Base-by-base conservation (phyloP, 495 filamentous ascomycete species). In the Poronia punctata region DNA sequence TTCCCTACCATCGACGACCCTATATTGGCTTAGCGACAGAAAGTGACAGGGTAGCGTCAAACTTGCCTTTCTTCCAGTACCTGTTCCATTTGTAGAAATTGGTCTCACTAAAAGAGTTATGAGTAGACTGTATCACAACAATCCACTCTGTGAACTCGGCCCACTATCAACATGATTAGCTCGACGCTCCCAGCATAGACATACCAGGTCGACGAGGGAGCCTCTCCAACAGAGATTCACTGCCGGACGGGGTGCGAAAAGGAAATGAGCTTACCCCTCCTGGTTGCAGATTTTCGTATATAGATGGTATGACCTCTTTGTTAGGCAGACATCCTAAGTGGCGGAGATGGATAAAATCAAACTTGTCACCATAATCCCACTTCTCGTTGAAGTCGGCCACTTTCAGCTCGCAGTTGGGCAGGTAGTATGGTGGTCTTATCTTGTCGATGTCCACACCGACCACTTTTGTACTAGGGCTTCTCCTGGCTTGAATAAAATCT, bases 101-200 rank as follows among this genome's bases (percentile, higher is more conserved):
- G 16, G 32, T 35, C 4, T 35, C 33, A 10, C n/a, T 20, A 6
- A 43, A 36, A 5, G 29, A 35, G 12, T 26, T 35, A 27, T 29
- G 40, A 27, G 40, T 35, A 8, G 32, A 43, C 14, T 43, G 40
- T 27, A 43, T 21, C 12, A 22, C 5, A 7, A 43, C 32, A 43
- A 43, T 11, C 40, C 40, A 43, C 24, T 43, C 40, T 1, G 40
- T 43, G 22, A 43, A 43, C 24, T 43, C 40, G 1, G 40, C 40
- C 40, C 40, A 43, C 30, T 41, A 10, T 9, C 12, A 12, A 11
- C 14, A n/a, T 12, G 5, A 15, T 41, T 41, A 32, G 29, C 15
- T 25, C 5, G 11, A 16, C 4, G 4, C 19, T 33, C n/a, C n/a
- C n/a, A n/a, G n/a, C n/a, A n/a, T n/a, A n/a, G n/a, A n/a, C n/a